These are phyloP conservation scores for Ophiocordyceps camponoti-floridani DNA, from an alignment of 2,329 filamentous ascomycete genomes.

Conservation along the genomic window DNA sequence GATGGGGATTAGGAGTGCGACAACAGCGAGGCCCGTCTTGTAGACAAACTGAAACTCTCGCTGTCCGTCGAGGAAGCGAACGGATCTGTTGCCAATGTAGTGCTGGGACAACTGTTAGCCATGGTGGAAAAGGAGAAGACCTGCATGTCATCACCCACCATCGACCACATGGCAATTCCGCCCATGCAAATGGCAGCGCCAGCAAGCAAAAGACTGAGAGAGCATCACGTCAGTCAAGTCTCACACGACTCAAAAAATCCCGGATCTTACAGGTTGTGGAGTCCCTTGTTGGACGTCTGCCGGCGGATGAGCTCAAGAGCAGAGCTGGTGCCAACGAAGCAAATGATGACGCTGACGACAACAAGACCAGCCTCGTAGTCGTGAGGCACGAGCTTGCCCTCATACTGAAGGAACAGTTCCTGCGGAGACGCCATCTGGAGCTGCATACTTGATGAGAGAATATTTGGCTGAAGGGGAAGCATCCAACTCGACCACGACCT, in stretches of 20 bases:
- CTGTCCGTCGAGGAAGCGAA: slow-evolving; percentile 46
- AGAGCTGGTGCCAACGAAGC: slow-evolving; percentile 57
- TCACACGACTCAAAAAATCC: no score
- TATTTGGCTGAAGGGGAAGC: not conserved
- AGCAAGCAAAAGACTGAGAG: slow-evolving; percentile 38
- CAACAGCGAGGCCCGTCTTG: slow-evolving; percentile 47
- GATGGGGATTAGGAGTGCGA: slow-evolving; percentile 66
- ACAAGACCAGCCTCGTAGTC: slow-evolving; percentile 43
- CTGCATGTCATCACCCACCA: slow-evolving; percentile 20
- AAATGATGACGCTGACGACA: slow-evolving; percentile 57
- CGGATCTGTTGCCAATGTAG: slow-evolving; percentile 60
- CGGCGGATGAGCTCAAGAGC: slow-evolving; percentile 71
- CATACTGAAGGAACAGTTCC: slow-evolving; percentile 20
- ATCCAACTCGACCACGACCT: not conserved
- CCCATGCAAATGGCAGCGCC: slow-evolving; percentile 55
- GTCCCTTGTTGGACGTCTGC: slow-evolving; percentile 48
- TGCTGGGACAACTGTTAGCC: not conserved
- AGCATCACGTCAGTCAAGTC: no score
- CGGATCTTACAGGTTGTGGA: slow-evolving; percentile 45
- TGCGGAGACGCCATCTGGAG: slow-evolving; percentile 2
- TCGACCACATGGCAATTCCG: slow-evolving; percentile 57
- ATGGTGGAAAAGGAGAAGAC: slow-evolving; percentile 2
- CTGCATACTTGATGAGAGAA: not conserved
- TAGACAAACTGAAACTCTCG: slow-evolving; percentile 52
- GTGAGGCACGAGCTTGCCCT: slow-evolving; percentile 26